Percentiles rank a stretch among this genome's conserved stretches.
phyloP scores from a whole-genome alignment of 106 monocot genomes.

The Acorus gramineus region DNA sequence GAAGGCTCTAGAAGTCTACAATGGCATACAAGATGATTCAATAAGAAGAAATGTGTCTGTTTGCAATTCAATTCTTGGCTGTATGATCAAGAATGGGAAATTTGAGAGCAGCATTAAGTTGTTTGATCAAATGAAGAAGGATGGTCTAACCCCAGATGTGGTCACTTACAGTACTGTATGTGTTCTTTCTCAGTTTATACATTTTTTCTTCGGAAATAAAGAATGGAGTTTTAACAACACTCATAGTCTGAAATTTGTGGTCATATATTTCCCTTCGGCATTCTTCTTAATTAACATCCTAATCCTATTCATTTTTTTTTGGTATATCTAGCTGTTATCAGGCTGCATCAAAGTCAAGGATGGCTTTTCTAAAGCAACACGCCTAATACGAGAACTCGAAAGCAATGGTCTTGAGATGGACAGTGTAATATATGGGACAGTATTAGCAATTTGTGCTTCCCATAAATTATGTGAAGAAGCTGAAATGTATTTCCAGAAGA shows the following conservation, averaged over 20 bases:
- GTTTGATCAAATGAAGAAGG: constrained; percentile 74
- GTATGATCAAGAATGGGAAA: constrained; percentile 64
- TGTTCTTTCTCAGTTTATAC: no score
- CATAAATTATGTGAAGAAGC: constrained; percentile 70
- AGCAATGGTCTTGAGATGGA: constrained; percentile 58
- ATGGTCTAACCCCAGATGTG: constrained; percentile 67
- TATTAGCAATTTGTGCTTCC: constrained; percentile 81
- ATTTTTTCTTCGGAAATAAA: no score
- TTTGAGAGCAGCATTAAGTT: constrained; percentile 61
- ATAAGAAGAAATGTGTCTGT: constrained; percentile 48
- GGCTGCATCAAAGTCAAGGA: constrained; percentile 58
- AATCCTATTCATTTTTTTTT: constrained; percentile 7
- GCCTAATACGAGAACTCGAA: constrained; percentile 59
- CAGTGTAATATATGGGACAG: constrained; percentile 77
- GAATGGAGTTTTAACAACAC: no score
- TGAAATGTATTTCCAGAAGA: constrained; percentile 70
- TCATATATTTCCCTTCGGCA: neutral
- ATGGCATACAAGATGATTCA: constrained; percentile 46
- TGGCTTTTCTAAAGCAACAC: constrained; percentile 70
- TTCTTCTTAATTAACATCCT: neutral
- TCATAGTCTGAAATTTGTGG: no score
- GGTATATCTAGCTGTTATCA: constrained; percentile 47
- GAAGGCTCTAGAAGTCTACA: constrained; percentile 66
- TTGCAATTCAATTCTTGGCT: constrained; percentile 80
- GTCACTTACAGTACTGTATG: constrained; percentile 93